Evolutionary conservation across 306 rosid species (phyloP), one percentile per base, ranked within the genome.

Genomic region (Gastrolobium bilobum): DNA sequence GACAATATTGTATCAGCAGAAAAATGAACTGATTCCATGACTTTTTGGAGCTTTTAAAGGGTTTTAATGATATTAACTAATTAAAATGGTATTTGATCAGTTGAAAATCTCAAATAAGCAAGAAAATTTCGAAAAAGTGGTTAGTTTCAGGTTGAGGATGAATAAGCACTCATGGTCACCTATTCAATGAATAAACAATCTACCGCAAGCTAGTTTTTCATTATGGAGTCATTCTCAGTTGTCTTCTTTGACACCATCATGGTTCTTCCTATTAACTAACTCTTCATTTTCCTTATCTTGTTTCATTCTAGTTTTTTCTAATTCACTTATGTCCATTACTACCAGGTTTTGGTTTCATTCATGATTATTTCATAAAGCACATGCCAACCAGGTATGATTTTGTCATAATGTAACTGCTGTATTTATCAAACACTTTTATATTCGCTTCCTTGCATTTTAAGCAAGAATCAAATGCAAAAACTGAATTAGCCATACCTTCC

Each of bases 401-500:
- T 20, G 26, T 20, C 26, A 20, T 20, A 20, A 20, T 20, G 26
- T 1, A 20, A 20, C 26, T 20, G 26, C 26, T 42, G 31, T 69
- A 30, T 34, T 68, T 46, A 26, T 48, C 31, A 33, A 37, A 65
- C 26, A 34, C 8, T 64, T 61, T 58, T 42, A 47, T 20, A 42
- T 43, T 11, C 60, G 14, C 29, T 69, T 76, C 8, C 8, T n/a
- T 39, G 6, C 38, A 10, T 68, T 60, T 47, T 11, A 29, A 63
- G 68, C 56, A 39, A 31, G 10, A 30, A 13, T 40, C 14, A 76
- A 60, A 40, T 60, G 8, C 7, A 6, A 68, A 78, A 20, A 38
- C 38, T 46, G 58, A 72, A 30, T 11, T 57, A 35, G 40, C 1
- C 65, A 68, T 84, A 92, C 99, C 99, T 93, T 90, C 98, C 99